Conservation (phyloP, 2,329 filamentous ascomycete genomes). For the Dactylonectria estremocensis region DNA sequence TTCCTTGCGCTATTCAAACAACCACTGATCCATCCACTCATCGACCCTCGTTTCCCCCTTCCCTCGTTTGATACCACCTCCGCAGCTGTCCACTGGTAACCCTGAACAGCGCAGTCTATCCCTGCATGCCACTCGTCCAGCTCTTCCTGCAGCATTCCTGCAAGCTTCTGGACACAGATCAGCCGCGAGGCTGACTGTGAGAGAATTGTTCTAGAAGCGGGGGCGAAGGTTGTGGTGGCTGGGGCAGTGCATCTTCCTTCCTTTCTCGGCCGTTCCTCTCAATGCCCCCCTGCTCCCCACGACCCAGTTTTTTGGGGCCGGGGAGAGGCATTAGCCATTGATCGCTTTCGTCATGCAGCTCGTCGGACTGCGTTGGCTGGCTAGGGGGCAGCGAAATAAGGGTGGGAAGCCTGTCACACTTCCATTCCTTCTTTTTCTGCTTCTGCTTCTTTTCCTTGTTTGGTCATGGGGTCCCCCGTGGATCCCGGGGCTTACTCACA, state of each 20-base stretch:
- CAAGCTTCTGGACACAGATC: conserved; percentile 22
- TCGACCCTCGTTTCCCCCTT: conserved; percentile 8
- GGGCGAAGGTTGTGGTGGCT: conserved; percentile 35
- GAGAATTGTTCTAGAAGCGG: conserved; percentile 54
- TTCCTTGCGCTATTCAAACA: conserved; percentile 14
- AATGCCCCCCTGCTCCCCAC: conserved; percentile 10
- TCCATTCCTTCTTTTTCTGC: background rate
- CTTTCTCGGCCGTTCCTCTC: conserved; percentile 29
- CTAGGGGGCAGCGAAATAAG: conserved; percentile 1
- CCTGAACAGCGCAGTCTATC: background rate
- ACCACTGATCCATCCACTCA: conserved; percentile 12
- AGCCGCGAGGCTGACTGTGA: conserved; percentile 47
- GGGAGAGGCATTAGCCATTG: conserved; percentile 7
- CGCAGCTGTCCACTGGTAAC: conserved; percentile 9
- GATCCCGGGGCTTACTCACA: conserved; percentile 7
- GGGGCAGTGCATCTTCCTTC: conserved; percentile 39
- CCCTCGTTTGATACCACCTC: background rate
- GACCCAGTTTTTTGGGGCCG: conserved; percentile 6
- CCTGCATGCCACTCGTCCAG: conserved; percentile 6
- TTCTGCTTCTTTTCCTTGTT: conserved; percentile 16
- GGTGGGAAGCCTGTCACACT: background rate
- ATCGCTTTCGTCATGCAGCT: conserved; percentile 11
- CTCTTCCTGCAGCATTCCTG: conserved; percentile 5
- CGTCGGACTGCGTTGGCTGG: conserved; percentile 1
- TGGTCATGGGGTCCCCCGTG: background rate